Conservation (phyloP, 805 yeast species). For the Yueomyces sp. region DNA sequence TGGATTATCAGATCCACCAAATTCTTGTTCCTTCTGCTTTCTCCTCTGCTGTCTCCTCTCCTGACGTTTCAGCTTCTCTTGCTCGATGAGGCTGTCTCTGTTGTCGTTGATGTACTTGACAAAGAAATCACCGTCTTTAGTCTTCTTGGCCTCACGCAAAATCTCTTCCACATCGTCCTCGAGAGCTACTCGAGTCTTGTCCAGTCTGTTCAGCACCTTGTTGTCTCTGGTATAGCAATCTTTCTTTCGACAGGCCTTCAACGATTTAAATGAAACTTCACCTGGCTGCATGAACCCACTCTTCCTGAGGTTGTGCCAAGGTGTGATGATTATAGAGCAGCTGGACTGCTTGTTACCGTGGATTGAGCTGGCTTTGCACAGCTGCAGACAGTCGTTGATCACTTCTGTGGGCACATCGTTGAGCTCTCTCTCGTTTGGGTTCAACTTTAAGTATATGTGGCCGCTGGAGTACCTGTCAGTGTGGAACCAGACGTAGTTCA, state of each 20-base stretch:
- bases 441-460: constrained; percentile 54
- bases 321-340: constrained; percentile 56
- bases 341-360: constrained; percentile 60
- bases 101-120: constrained; percentile 7
- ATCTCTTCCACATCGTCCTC: constrained; percentile 19
- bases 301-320: constrained; percentile 56
- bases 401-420: constrained; percentile 39
- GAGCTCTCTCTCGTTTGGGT: constrained; percentile 31
- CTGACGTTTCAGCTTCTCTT: constrained; percentile 12
- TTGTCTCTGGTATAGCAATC: constrained; percentile 45
- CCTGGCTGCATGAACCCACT: constrained; percentile 66
- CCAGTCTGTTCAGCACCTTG: constrained; percentile 44
- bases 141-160: constrained; percentile 20
- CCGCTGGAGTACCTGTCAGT: constrained; percentile 68
- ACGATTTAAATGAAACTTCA: constrained; percentile 60
- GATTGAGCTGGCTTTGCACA: constrained; percentile 67
- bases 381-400: constrained; percentile 46
- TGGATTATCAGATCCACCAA: neutral
- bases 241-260: constrained; percentile 37
- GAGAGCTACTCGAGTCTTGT: constrained; percentile 49
- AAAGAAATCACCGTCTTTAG: constrained; percentile 17
- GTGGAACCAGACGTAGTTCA: constrained; percentile 58
- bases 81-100: constrained; percentile 9
- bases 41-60: constrained; percentile 9
- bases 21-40: constrained; percentile 3